Base-by-base conservation (phyloP, 371 early-diverging fungal genomes). In the Blakeslea trispora region DNA sequence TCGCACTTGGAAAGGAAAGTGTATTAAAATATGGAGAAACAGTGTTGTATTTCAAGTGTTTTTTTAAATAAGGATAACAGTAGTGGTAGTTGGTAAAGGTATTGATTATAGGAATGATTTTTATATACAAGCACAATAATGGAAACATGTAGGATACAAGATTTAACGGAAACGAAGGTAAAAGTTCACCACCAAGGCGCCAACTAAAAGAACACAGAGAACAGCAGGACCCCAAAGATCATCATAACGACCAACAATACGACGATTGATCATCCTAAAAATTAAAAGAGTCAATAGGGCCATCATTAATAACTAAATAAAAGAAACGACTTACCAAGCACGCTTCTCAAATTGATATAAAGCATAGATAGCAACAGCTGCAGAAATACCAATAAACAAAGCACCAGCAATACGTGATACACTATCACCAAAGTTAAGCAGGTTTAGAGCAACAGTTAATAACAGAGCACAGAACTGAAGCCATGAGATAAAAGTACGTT, bases 401-500 rank as follows among this genome's bases (percentile, higher is more conserved):
- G 86, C 83, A 17, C 90, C 93, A 17, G 88, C 84, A 55, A 89
- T 84, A 17, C 83, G 81, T 11, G 89, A 88, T 0, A 85, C 75
- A 42, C 69, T 64, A 71, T 92, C 91, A 48, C 92, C 92, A 83
- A 92, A 91, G 74, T 95, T 95, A 28, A 95, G 71, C 58, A 95
- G 63, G n/a, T 87, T 93, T 28, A 95, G 65, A 19, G 91, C 85
- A 5, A 95, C 76, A 7, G 87, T 87, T 3, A 89, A 82, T 6
- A 94, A 65, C 47, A 91, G 66, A 7, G 89, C 85, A 32, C 89
- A 79, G 66, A 92, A 91, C 71, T 91, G 85, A 35, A 92, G 77
- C 92, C 92, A 92, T 15, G 94, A 85, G 44, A 99, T 81, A 77
- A 99, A 99, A 3, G 99, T 99, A 54, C 99, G 85, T 81, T 99